These are phyloP conservation scores for Mycena galericulata DNA, from an alignment of 768 basidiomycete species.

Conservation along the genomic window DNA sequence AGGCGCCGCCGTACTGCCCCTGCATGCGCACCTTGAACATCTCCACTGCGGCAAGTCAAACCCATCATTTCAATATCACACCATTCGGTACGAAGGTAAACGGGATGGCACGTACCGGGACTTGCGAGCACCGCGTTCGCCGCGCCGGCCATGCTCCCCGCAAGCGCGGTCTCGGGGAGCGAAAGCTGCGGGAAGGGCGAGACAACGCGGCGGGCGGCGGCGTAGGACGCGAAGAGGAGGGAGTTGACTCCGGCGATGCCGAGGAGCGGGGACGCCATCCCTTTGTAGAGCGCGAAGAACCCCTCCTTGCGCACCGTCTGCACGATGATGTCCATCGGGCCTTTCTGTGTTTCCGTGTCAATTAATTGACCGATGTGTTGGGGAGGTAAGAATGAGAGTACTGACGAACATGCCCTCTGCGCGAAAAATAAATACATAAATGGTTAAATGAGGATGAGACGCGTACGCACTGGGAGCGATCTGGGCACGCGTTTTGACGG, in stretches of 20 bases:
- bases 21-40: slow-evolving; percentile 99
- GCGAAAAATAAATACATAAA: neutral
- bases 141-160: slow-evolving; percentile 94
- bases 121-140: slow-evolving; percentile 91
- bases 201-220: slow-evolving; percentile 80
- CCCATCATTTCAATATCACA: neutral
- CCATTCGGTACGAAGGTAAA: neutral
- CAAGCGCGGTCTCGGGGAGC: slow-evolving; percentile 83
- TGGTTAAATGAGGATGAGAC: too few relatives aligned
- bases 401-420: slow-evolving; percentile 90
- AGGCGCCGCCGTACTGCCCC: slow-evolving; percentile 87
- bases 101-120: slow-evolving; percentile 64
- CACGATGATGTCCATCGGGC: slow-evolving; percentile 89
- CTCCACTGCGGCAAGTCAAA: slow-evolving; percentile 72
- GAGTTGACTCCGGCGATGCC: slow-evolving; percentile 98
- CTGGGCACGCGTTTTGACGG: slow-evolving; percentile 87
- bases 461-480: too few relatives aligned
- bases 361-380: neutral
- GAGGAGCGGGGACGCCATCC: slow-evolving; percentile 90
- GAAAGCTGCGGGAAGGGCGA: slow-evolving; percentile 91
- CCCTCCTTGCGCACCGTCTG: slow-evolving; percentile 92
- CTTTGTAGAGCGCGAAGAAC: slow-evolving; percentile 94
- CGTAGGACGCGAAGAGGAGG: slow-evolving; percentile 92
- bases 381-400: slow-evolving; percentile 31
- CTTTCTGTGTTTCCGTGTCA: slow-evolving; percentile 66